Percentiles rank a stretch among this genome's conserved stretches.
These are phyloP conservation scores for Phytophthora cajani DNA, from an alignment of 352 stramenopile species.

Conservation along the genomic window DNA sequence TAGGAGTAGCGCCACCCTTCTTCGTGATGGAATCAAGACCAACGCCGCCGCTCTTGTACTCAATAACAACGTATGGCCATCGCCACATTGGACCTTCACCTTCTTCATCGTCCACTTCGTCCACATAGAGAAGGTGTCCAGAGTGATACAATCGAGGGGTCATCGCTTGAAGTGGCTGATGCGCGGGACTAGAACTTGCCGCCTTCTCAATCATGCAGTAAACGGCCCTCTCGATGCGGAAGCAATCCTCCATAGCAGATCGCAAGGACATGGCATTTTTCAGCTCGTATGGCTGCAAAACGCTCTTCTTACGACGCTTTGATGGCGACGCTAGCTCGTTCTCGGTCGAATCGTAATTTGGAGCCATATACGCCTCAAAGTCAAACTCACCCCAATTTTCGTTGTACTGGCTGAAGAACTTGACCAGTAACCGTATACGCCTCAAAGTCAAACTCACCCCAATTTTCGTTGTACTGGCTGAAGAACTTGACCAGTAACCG, in stretches of 20 bases:
- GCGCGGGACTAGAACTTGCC: not conserved
- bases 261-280: conserved; percentile 66
- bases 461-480: conserved; percentile 85
- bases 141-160: conserved; percentile 58
- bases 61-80: conserved; percentile 86
- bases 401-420: conserved; percentile 89
- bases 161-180: conserved; percentile 37
- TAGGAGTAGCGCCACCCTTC: conserved; percentile 52
- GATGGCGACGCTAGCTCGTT: conserved; percentile 4
- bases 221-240: conserved; percentile 61
- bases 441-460: conserved; percentile 80
- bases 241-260: conserved; percentile 81
- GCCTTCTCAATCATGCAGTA: conserved; percentile 62
- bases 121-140: conserved; percentile 61
- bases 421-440: conserved; percentile 67
- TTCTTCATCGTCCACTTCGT: conserved; percentile 74
- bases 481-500: conserved; percentile 82
- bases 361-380: conserved; percentile 69
- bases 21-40: conserved; percentile 63
- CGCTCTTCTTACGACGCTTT: conserved; percentile 56
- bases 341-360: conserved; percentile 46
- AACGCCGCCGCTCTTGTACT: conserved; percentile 61
- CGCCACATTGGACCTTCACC: conserved; percentile 76
- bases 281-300: conserved; percentile 58
- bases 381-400: conserved; percentile 84